Evolutionary conservation across 306 rosid genomes (phyloP), one percentile per base, ranked within the genome.

Genomic region (Inga leiocalycina): DNA sequence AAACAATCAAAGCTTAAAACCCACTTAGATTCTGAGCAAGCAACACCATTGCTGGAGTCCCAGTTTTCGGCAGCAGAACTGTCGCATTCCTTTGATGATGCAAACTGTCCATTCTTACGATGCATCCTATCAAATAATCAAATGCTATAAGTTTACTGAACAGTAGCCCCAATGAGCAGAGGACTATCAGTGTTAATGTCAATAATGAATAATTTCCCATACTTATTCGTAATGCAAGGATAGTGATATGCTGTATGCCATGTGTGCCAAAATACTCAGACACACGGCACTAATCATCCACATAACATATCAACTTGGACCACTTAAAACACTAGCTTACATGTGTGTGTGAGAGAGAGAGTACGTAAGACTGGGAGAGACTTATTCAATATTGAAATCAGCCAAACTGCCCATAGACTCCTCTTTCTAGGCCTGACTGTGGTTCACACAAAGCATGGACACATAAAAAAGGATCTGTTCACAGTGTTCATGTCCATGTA

Each of bases 41-140:
- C 83, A 62, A 88, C 76, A 69, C 89, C 90, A 78, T 75, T 87
- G 85, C 88, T 75, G 78, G 93, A 92, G 79, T 90, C 91, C 81
- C 86, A 83, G 76, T 90, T 92, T 86, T 86, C 93, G 27, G 70
- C 77, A 80, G 80, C 85, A 32, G 81, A 52, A 80, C 80, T 85
- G 84, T 61, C 76, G n/a, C 86, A 82, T 24, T 89, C 94, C 88
- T 92, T 92, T 81, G 88, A 59, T 14, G 97, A 88, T 52, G 94
- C 90, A 88, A 92, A 92, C 76, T 90, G 92, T 65, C 97, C 97
- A 88, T 90, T 92, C 92, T 92, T 90, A 34, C 97, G 97, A 78
- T 86, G 89, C 97, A 93, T 93, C 88, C 97, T 93, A 79, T 81
- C 34, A 71, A 65, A 81, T 59, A 79, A 71, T 56, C 65, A 82